These are phyloP conservation scores for Monocercomonoides exilis DNA, from an alignment of 78 protist genomes.

Conservation along the genomic window DNA sequence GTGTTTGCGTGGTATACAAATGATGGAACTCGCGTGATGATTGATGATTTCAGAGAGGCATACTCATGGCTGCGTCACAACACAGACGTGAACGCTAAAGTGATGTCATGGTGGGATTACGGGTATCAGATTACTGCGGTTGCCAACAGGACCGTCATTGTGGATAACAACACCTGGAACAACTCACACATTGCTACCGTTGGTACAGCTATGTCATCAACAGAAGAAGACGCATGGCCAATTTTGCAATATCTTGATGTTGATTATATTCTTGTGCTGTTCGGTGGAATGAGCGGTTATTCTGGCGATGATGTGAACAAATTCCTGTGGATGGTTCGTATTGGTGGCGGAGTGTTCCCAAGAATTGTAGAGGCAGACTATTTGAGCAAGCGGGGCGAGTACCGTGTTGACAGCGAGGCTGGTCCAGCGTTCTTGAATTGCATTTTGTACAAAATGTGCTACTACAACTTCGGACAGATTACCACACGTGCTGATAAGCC, in stretches of 20 bases:
- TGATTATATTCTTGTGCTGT: slow-evolving; percentile 90
- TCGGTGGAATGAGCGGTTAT: slow-evolving; percentile 95
- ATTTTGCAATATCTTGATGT: slow-evolving; percentile 74
- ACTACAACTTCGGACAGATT: slow-evolving; percentile 83
- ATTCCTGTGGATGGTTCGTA: slow-evolving; percentile 94
- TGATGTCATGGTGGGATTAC: slow-evolving; percentile 99
- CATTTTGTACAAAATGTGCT: slow-evolving; percentile 85
- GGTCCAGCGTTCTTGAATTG: slow-evolving; percentile 64
- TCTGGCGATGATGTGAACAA: slow-evolving; percentile 87
- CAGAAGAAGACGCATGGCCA: slow-evolving; percentile 68
- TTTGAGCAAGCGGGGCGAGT: slow-evolving; percentile 57
- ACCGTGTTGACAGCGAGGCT: slow-evolving; percentile 49
- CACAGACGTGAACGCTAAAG: slow-evolving; percentile 81
- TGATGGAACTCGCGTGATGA: slow-evolving; percentile 66
- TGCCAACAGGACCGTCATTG: slow-evolving; percentile 91
- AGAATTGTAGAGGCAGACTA: slow-evolving; percentile 65
- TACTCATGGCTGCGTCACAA: slow-evolving; percentile 91
- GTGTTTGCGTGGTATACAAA: slow-evolving; percentile 65
- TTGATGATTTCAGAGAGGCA: slow-evolving; percentile 98
- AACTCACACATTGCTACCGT: slow-evolving; percentile 93
- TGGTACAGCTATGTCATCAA: slow-evolving; percentile 76
- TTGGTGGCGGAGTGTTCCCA: slow-evolving; percentile 42
- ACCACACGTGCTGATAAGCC: slow-evolving; percentile 43
- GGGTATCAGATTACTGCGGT: slow-evolving; percentile 97
- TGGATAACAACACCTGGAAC: slow-evolving; percentile 99